These are phyloP conservation scores for Cyamopsis tetragonoloba DNA, from an alignment of 306 rosid species.

Conservation along the genomic window DNA sequence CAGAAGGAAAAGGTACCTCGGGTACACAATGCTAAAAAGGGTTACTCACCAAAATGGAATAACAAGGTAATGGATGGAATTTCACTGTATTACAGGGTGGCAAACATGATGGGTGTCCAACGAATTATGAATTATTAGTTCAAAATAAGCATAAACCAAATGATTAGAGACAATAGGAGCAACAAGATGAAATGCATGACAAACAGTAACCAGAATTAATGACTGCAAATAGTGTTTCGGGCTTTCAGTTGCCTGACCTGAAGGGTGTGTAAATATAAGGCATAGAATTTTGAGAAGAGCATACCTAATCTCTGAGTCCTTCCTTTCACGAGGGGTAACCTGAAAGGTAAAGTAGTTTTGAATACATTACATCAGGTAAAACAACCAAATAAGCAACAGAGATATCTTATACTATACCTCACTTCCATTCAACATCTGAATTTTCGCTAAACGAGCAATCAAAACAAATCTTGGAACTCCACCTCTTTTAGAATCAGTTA, in stretches of 20 bases:
- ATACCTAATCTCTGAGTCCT: conserved; percentile 93
- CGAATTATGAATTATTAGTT: neutral
- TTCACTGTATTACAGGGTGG: neutral
- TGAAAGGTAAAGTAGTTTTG: conserved; percentile 32
- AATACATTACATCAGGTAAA: conserved; percentile 13
- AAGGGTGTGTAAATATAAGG: neutral
- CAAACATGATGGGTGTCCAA: neutral
- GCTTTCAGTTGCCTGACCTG: neutral
- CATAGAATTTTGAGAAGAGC: conserved; percentile 18
- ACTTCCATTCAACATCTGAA: conserved; percentile 79
- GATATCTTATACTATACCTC: conserved; percentile 53
- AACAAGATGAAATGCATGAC: conserved; percentile 4
- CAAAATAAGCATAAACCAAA: neutral
- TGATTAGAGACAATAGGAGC: neutral
- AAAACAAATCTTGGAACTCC: conserved; percentile 76
- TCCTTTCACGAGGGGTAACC: conserved; percentile 85
- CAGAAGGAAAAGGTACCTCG: neutral
- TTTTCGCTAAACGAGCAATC: conserved; percentile 72
- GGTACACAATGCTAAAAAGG: neutral
- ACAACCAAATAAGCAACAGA: conserved; percentile 8
- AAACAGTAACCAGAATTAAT: neutral
- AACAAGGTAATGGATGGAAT: neutral
- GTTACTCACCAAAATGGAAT: neutral
- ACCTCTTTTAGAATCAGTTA: conserved; percentile 67
- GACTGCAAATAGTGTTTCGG: neutral